Conservation (phyloP, 306 rosid species). For the Vigna reflexopilosa region DNA sequence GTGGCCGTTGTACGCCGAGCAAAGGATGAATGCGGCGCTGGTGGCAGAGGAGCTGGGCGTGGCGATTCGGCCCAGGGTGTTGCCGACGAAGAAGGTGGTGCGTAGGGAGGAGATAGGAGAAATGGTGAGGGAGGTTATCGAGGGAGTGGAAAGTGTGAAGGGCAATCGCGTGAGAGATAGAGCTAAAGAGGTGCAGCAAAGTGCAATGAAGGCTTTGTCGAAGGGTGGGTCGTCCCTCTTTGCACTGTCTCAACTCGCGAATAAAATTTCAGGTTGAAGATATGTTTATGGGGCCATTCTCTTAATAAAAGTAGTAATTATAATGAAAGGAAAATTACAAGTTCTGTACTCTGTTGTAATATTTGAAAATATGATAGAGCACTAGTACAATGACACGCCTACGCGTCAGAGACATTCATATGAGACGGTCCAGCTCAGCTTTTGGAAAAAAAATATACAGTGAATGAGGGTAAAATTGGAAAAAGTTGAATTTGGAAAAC, state of each 20-base stretch:
- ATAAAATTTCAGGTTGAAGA: background rate
- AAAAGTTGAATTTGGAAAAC: no score
- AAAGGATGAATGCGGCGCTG: conserved; percentile 60
- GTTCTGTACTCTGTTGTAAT: no score
- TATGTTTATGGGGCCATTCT: no score
- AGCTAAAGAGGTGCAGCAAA: conserved; percentile 26
- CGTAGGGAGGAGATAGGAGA: conserved; percentile 50
- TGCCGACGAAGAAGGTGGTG: conserved; percentile 49
- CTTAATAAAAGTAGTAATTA: no score
- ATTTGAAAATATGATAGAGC: no score
- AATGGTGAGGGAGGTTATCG: conserved; percentile 45
- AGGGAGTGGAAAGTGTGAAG: background rate
- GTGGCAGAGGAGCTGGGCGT: conserved; percentile 57
- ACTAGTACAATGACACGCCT: no score
- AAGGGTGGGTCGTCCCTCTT: conserved; percentile 45
- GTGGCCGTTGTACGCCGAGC: conserved; percentile 74
- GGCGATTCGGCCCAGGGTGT: conserved; percentile 36
- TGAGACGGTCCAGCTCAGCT: no score
- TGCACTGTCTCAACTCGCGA: conserved; percentile 30
- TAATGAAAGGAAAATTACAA: no score
- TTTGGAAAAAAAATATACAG: no score
- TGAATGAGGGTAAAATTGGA: no score
- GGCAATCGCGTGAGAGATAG: conserved; percentile 22
- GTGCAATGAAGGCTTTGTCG: conserved; percentile 34
- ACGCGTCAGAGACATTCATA: no score